These are phyloP conservation scores for Gleditsia sinensis DNA, from an alignment of 306 rosid genomes.

Conservation along the genomic window DNA sequence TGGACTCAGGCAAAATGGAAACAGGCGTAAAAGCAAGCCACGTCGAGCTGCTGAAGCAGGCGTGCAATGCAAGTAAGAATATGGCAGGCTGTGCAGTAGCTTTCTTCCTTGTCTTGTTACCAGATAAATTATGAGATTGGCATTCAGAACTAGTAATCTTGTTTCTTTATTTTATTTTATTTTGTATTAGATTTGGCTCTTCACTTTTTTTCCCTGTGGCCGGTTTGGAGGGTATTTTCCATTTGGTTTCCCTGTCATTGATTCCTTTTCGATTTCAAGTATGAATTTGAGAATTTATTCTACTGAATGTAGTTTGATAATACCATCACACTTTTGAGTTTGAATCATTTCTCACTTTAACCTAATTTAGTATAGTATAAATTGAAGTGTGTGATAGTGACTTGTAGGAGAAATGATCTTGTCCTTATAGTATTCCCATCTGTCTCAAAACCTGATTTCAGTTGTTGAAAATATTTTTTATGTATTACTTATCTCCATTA, in stretches of 20 bases:
- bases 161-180: slow-evolving; percentile 23
- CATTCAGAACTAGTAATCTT: slow-evolving; percentile 43
- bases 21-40: slow-evolving; percentile 80
- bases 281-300: slow-evolving; percentile 42
- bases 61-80: slow-evolving; percentile 65
- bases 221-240: not conserved
- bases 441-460: not conserved
- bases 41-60: slow-evolving; percentile 84
- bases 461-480: not conserved
- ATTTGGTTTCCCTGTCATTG: slow-evolving; percentile 23
- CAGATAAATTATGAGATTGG: slow-evolving; percentile 21
- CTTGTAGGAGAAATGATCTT: not conserved
- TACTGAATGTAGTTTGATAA: slow-evolving; percentile 41
- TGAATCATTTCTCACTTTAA: not conserved
- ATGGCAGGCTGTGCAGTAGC: slow-evolving; percentile 21
- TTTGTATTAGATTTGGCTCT: slow-evolving; percentile 28
- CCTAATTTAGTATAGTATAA: too few relatives aligned
- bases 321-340: slow-evolving; percentile 18
- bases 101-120: slow-evolving; percentile 29
- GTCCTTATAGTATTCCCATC: not conserved
- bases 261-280: slow-evolving; percentile 37
- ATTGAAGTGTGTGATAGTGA: not conserved
- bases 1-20: slow-evolving; percentile 67
- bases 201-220: slow-evolving; percentile 28
- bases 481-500: not conserved